A percentile compares a stretch with the other conserved stretches of the same genome.
Conservation (phyloP, 1,284 basidiomycete species). For the Papiliotrema terrestris region DNA sequence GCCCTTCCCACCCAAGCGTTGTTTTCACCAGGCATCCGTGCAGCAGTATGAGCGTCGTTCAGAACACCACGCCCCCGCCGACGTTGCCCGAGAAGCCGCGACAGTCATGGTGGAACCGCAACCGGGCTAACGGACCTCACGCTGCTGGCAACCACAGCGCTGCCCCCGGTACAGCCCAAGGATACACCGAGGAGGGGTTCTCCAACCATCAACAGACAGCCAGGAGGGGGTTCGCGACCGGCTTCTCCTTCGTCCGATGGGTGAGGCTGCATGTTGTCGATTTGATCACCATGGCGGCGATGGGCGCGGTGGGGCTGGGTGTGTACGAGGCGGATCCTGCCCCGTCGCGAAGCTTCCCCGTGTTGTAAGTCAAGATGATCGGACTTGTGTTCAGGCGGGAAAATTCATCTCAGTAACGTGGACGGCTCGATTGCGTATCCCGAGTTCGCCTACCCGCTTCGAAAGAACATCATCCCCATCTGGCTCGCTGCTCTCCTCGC, state of each 20-base stretch:
- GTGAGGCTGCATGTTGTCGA: constrained; percentile 24
- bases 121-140: no score
- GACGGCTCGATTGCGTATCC: constrained; percentile 44
- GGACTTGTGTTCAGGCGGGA: no score
- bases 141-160: no score
- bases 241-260: constrained; percentile 22
- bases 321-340: constrained; percentile 52
- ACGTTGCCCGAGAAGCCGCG: no score
- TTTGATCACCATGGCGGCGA: constrained; percentile 42
- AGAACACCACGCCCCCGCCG: no score
- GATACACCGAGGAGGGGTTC: no score
- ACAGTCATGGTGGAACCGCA: no score
- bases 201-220: background rate
- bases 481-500: constrained; percentile 56
- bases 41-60: no score
- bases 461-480: constrained; percentile 58
- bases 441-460: constrained; percentile 27
- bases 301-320: constrained; percentile 53
- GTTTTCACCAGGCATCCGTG: no score
- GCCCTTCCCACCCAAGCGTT: no score
- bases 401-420: constrained; percentile 9
- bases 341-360: constrained; percentile 38
- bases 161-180: no score
- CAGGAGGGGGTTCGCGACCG: constrained; percentile 12
- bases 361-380: constrained; percentile 25